Conservation (phyloP, 306 rosid genomes). For the Trifolium dubium region DNA sequence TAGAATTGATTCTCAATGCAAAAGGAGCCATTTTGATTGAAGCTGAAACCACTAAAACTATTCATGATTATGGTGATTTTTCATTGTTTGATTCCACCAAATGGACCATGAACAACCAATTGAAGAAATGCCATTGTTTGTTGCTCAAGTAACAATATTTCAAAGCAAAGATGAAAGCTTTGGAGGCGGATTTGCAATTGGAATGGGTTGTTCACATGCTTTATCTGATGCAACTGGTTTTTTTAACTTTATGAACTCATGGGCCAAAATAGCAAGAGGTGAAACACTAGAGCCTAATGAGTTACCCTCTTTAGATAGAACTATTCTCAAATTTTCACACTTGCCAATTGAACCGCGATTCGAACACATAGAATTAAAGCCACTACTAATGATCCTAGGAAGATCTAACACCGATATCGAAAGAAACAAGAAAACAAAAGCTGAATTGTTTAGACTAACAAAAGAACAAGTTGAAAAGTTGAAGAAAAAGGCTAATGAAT, state of each 20-base stretch:
- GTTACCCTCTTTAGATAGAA: slow-evolving; percentile 28
- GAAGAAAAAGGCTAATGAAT: not conserved
- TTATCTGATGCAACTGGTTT: slow-evolving; percentile 9
- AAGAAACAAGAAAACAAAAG: slow-evolving; percentile 1
- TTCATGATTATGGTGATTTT: too few species aligned
- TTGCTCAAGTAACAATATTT: slow-evolving; percentile 31
- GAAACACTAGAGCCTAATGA: not conserved
- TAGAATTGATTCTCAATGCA: too few species aligned
- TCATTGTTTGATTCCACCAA: too few species aligned
- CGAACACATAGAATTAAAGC: slow-evolving; percentile 19
- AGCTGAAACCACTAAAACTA: too few species aligned
- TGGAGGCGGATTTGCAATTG: slow-evolving; percentile 25
- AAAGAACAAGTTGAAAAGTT: slow-evolving; percentile 22
- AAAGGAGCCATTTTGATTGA: too few species aligned
- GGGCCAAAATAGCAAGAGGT: not conserved
- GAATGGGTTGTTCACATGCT: not conserved
- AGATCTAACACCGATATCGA: not conserved
- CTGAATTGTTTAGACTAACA: not conserved
- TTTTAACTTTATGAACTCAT: not conserved
- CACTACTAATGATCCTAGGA: slow-evolving; percentile 21
- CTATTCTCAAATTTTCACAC: not conserved
- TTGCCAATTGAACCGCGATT: not conserved
- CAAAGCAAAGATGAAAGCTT: not conserved
- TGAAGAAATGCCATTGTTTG: too few species aligned
- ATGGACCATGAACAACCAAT: too few species aligned